phyloP scores from a whole-genome alignment of 2,329 filamentous ascomycete genomes.

The Talaromyces verruculosus region DNA sequence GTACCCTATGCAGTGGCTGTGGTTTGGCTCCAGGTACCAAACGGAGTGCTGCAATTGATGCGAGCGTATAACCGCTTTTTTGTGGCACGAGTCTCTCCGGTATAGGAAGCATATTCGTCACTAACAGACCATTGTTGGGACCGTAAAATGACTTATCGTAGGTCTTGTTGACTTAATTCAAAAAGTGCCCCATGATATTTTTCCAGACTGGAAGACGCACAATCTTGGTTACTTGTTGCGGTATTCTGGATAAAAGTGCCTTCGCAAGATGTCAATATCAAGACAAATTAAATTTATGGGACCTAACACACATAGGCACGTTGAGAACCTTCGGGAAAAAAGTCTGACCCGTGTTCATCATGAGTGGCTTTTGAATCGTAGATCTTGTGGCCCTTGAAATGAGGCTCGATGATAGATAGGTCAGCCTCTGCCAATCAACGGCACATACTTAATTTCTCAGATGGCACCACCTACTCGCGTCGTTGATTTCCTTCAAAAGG shows the following conservation, averaged over 20 bases:
- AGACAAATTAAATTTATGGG: background rate
- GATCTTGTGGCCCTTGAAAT: constrained; percentile 1
- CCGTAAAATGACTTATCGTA: background rate
- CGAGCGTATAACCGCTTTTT: background rate
- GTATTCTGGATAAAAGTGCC: background rate
- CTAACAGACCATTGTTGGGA: background rate
- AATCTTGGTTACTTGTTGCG: background rate
- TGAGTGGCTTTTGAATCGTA: background rate
- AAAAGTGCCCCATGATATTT: background rate
- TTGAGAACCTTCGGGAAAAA: background rate
- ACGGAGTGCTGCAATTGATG: background rate
- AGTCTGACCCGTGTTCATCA: background rate
- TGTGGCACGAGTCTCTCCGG: background rate
- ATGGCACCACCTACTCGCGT: background rate
- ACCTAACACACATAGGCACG: background rate
- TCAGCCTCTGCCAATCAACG: background rate
- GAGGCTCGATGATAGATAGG: background rate
- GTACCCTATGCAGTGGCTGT: background rate
- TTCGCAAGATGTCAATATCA: background rate
- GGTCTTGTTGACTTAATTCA: background rate
- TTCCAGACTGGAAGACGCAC: background rate
- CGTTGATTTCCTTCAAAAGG: background rate
- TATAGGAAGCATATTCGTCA: background rate
- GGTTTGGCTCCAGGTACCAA: background rate
- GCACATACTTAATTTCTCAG: too few species aligned